These are phyloP conservation scores for Fraxinus xanthoxyloides DNA, from an alignment of 305 asterid genomes.

Conservation along the genomic window DNA sequence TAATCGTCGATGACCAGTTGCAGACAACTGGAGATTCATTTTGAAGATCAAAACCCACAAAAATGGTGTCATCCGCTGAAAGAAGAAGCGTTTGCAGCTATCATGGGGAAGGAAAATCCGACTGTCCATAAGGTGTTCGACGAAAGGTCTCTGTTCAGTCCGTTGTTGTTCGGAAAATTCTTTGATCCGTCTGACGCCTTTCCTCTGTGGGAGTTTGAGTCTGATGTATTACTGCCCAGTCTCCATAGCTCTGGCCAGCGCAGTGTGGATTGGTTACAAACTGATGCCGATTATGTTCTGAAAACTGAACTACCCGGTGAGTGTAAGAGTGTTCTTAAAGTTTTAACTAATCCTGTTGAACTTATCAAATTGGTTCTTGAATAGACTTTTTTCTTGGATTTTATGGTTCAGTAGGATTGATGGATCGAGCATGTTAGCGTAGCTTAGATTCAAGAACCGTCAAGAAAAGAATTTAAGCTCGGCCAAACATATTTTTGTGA, in stretches of 20 bases:
- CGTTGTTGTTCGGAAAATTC: conserved; percentile 72
- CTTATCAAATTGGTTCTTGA: neutral
- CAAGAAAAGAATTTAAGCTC: neutral
- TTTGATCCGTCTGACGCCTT: conserved; percentile 92
- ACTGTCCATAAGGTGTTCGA: conserved; percentile 37
- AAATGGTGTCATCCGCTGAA: conserved; percentile 78
- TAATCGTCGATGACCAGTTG: conserved; percentile 36
- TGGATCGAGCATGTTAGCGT: neutral
- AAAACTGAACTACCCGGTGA: conserved; percentile 65
- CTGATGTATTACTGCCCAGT: conserved; percentile 43
- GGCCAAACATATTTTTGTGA: neutral
- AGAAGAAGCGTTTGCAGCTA: conserved; percentile 48
- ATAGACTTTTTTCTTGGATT: neutral
- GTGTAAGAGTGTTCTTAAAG: neutral
- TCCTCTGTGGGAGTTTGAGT: conserved; percentile 82
- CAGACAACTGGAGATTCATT: conserved; percentile 46
- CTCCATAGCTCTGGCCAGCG: conserved; percentile 24
- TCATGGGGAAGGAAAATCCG: conserved; percentile 43
- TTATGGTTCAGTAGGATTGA: neutral
- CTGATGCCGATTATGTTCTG: conserved; percentile 44
- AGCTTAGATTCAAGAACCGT: neutral
- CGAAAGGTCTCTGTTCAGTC: conserved; percentile 61
- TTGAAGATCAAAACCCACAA: conserved; percentile 46
- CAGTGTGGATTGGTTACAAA: conserved; percentile 60
- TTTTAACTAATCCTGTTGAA: neutral